Conservation (phyloP, 345 rosid species). For the Trapa bicornis region DNA sequence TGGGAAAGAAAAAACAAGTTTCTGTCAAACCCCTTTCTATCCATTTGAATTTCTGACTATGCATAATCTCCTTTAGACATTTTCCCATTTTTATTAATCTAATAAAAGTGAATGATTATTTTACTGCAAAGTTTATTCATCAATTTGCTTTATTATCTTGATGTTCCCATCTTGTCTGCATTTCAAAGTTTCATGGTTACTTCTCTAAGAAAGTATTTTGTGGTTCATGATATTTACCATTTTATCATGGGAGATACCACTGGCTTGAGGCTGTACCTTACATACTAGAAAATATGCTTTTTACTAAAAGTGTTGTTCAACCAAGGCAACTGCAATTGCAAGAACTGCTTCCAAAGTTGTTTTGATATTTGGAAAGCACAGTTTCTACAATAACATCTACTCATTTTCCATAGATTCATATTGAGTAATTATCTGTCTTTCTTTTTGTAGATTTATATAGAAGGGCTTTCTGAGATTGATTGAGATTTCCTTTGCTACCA, state of each 20-base stretch:
- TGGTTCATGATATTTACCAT: background rate
- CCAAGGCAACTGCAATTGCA: background rate
- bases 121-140: too few species aligned
- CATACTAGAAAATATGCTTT: background rate
- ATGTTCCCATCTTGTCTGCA: background rate
- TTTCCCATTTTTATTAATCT: too few species aligned
- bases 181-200: background rate
- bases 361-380: background rate
- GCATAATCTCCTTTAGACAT: too few species aligned
- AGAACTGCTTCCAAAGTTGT: background rate
- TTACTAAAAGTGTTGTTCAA: background rate
- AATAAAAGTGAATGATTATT: too few species aligned
- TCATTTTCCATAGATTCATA: background rate
- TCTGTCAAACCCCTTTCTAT: too few species aligned
- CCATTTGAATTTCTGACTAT: too few species aligned
- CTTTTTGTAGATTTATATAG: background rate
- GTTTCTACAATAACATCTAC: background rate
- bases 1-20: too few species aligned
- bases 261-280: background rate
- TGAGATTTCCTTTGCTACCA: slow-evolving; percentile 14
- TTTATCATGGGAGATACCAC: background rate
- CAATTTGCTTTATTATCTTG: background rate
- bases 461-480: background rate
- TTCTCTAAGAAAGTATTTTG: background rate
- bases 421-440: background rate